These are phyloP conservation scores for Cyphellophora attinorum DNA, from an alignment of 2,329 filamentous ascomycete genomes.

Conservation along the genomic window DNA sequence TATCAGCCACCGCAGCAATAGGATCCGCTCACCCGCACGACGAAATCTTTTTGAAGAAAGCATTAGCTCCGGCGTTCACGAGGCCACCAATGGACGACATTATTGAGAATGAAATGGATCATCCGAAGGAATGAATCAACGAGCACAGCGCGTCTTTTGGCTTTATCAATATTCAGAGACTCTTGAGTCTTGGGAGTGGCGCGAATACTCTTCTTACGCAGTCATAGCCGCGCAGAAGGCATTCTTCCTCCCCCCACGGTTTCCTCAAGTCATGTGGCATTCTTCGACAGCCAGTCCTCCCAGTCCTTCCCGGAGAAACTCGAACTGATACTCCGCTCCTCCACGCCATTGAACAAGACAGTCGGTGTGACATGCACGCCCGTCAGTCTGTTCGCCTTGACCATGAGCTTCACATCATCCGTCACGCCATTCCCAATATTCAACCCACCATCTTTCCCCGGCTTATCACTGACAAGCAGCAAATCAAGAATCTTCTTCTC, in stretches of 20 bases:
- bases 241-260: too few relatives aligned
- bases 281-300: slow-evolving; percentile 70
- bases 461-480: slow-evolving; percentile 59
- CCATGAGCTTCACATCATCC: slow-evolving; percentile 71
- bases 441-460: slow-evolving; percentile 55
- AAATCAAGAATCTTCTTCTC: slow-evolving; percentile 60
- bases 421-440: slow-evolving; percentile 79
- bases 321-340: slow-evolving; percentile 69
- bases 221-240: too few relatives aligned
- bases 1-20: slow-evolving; percentile 58
- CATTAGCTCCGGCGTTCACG: too few relatives aligned
- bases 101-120: too few relatives aligned
- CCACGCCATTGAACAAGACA: slow-evolving; percentile 73
- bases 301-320: slow-evolving; percentile 73
- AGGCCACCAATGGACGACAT: too few relatives aligned
- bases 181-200: too few relatives aligned
- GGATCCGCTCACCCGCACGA: too few relatives aligned
- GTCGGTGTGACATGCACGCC: slow-evolving; percentile 89
- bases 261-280: slow-evolving; percentile 34
- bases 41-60: too few relatives aligned
- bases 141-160: neutral
- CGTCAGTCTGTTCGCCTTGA: slow-evolving; percentile 64
- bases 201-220: too few relatives aligned
- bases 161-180: too few relatives aligned
- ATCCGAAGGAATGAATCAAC: slow-evolving; percentile 1